Percentiles rank a stretch among this genome's conserved stretches.
Conservation (phyloP, 495 filamentous ascomycete genomes). For the Lophiotrema nucula region DNA sequence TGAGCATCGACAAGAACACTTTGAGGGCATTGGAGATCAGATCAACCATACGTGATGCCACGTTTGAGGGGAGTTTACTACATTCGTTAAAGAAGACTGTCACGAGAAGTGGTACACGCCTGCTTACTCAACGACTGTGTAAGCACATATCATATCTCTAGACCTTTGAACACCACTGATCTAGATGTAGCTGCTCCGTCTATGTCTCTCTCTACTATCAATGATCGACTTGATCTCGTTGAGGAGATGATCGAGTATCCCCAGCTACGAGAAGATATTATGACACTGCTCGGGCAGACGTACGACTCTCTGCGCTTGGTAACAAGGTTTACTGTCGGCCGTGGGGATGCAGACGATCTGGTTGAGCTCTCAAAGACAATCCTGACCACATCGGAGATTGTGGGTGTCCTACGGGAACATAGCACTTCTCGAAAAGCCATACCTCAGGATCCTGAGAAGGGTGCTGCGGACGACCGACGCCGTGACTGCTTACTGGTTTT, state of each 20-base stretch:
- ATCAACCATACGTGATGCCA: conserved; percentile 73
- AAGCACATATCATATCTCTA: conserved; percentile 33
- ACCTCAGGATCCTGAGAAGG: conserved; percentile 8
- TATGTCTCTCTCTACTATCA: conserved; percentile 76
- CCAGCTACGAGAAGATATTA: conserved; percentile 64
- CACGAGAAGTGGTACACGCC: conserved; percentile 82
- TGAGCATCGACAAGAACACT: conserved; percentile 89
- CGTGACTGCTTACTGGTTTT: conserved; percentile 50
- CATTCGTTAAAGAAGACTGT: conserved; percentile 85
- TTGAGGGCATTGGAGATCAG: conserved; percentile 87
- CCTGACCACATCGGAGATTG: conserved; percentile 70
- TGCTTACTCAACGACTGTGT: conserved; percentile 83
- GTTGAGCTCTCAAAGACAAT: conserved; percentile 79
- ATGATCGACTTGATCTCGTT: conserved; percentile 78
- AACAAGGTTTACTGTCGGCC: conserved; percentile 87
- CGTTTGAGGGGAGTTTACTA: conserved; percentile 76
- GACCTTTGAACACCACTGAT: background rate
- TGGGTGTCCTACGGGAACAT: conserved; percentile 46
- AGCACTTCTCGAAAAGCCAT: conserved; percentile 22
- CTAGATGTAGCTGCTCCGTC: conserved; percentile 65
- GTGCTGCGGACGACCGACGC: conserved; percentile 35
- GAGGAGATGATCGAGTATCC: conserved; percentile 63
- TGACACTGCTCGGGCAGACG: conserved; percentile 66
- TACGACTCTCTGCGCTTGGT: conserved; percentile 86
- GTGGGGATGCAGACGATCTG: conserved; percentile 93